Base-by-base conservation (phyloP, 306 rosid genomes). In the Chamaecrista fasciculata region DNA sequence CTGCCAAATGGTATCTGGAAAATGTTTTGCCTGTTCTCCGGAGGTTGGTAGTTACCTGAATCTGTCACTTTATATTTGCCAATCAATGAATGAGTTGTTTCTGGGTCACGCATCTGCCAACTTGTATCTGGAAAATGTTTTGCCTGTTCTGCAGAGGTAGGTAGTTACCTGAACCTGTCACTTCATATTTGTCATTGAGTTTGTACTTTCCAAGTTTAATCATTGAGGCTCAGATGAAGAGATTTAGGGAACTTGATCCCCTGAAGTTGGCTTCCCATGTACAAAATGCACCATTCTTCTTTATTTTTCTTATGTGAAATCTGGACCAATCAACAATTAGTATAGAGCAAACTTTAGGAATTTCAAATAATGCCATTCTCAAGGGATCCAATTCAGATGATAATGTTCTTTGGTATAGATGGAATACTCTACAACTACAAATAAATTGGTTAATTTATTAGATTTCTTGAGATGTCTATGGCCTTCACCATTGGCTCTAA, bases 1-100 rank as follows among this genome's bases (percentile, higher is more conserved):
- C 99, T 4, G 91, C 95, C 56, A 73, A 85, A 69, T 94, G 99
- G 99, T 94, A 94, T 79, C 87, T 82, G 49, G 92, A 91, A 63
- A 94, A 89, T 71, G 96, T 91, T 50, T 82, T 86, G 74, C 99
- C 99, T 12, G 74, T 89, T 37, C 74, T 94, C 21, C 86, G 85
- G 80, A 91, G 97, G 99, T 94, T 79, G 67, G 97, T 84, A 67
- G 63, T 70, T 71, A 66, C 40, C 51, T 62, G 74, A 74, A 71
- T 67, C 67, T 83, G 71, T 71, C 74, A 43, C 42, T 67, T 80
- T 39, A 75, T 47, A 25, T 57, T 16, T 49, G 71, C 71, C 62
- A 39, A 64, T 34, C 62, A 39, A 64, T 34, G 58, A 61, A 21
- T 33, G 37, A n/a, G 70, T 65, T 68, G 49, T 51, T 33, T 31